Base-by-base conservation (phyloP, 257 asterid species). In the Nicotiana obtusifolia region DNA sequence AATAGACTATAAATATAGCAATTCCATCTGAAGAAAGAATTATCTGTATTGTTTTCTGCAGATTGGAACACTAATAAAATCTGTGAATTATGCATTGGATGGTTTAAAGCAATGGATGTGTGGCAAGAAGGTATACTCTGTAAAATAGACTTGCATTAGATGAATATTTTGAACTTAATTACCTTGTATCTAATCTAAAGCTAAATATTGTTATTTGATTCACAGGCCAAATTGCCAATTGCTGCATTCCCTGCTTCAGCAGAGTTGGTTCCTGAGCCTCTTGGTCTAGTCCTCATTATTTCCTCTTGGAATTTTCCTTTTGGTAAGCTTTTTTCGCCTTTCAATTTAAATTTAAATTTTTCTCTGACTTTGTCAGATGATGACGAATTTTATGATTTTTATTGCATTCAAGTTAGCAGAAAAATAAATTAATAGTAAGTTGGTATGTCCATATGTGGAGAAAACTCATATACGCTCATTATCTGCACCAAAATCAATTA, bases 271-370 rank as follows among this genome's bases (percentile, higher is more conserved):
- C 94, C 97, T 7, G 98, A 94, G 87, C 98, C 98, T 16, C 91
- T 94, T n/a, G 98, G 98, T 65, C 86, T 90, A 53, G 90, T 93
- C 68, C 97, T 94, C 83, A 64, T 92, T 81, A 80, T 94, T 41
- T 91, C 98, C 11, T 77, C 95, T n/a, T 94, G 98, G 97, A 94
- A 94, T 82, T 88, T 93, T 49, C 98, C 97, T 8, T 91, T 94
- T 37, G 97, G 98, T 94, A 69, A 49, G 86, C 4, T 61, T 59
- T 65, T 37, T 47, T 65, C 77, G 3, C 24, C 7, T 54, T 24
- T 30, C 14, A 11, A 26, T 47, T 20, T 35, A 3, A 5, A 20
- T 26, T 31, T 69, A 0, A 10, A 53, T 17, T 0, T 59, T 44
- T 52, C 52, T 52, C 53, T 68, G 2, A 1, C 19, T 37, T 68